Evolutionary conservation across 306 rosid species (phyloP), one percentile per base, ranked within the genome.

Genomic region (Argentina anserina): DNA sequence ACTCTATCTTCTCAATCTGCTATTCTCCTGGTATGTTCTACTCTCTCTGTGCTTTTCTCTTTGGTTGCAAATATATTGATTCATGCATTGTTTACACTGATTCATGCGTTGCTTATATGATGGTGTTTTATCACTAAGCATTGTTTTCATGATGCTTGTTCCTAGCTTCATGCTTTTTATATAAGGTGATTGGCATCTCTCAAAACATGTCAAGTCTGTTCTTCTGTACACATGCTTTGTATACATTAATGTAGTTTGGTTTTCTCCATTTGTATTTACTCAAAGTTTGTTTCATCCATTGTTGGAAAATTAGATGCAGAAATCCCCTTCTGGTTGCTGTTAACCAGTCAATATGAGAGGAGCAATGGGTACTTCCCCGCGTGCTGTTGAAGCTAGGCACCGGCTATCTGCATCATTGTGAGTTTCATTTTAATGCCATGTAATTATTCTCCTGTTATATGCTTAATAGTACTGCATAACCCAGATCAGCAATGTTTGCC

Each of bases 391-490:
- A 81, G 72, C 92, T 58, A 76, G 94, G 79, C 89, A 87, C 71
- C 87, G 94, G 31, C 81, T 85, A 69, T 84, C 92, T 43, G 56
- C 92, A 76, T 84, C 98, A 41, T 81, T 90, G 98, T 92, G 49
- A 87, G 97, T 74, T 62, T 70, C 74, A 29, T 18, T 60, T 33
- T 33, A 15, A 31, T 60, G 9, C 41, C 66, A 33, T 58, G 34
- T 4, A 28, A 14, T 28, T 58, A 14, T 13, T 28, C 18, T 28
- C 37, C 12, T 58, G 37, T 9, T 58, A 15, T 25, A 4, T 49
- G 56, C 56, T 49, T n/a, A 49, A 6, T 26, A 49, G 55, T 49
- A 49, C 56, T 49, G 56, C 23, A 49, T 20, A 49, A 20, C 56
- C 11, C 56, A 5, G 12, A n/a, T 49, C 26, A 9, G 11, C 56